These are phyloP conservation scores for Pythium pectinolyticum DNA, from an alignment of 352 stramenopile species.

Conservation along the genomic window DNA sequence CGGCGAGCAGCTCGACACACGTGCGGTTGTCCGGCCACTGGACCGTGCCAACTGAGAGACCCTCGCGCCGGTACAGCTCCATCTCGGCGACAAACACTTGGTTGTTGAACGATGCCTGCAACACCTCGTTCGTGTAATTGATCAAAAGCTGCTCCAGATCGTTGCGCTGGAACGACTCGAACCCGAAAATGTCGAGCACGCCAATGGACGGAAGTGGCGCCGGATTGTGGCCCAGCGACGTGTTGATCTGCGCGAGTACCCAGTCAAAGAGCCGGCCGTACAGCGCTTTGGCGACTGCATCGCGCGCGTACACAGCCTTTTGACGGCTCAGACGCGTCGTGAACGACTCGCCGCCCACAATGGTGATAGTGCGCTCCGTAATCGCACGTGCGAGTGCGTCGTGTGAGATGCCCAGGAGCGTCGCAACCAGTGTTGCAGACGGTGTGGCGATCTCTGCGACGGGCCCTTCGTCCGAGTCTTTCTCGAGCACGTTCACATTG, in stretches of 20 bases:
- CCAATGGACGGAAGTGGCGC: slow-evolving; percentile 85
- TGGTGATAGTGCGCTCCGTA: slow-evolving; percentile 85
- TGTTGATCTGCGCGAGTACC: slow-evolving; percentile 92
- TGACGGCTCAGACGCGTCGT: slow-evolving; percentile 79
- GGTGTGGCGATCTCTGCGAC: slow-evolving; percentile 73
- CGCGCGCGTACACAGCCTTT: slow-evolving; percentile 85
- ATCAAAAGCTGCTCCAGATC: slow-evolving; percentile 90
- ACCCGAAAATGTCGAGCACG: slow-evolving; percentile 91
- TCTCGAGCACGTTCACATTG: slow-evolving; percentile 94
- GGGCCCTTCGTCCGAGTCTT: slow-evolving; percentile 81
- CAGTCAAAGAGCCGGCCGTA: slow-evolving; percentile 93
- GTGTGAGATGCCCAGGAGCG: slow-evolving; percentile 70
- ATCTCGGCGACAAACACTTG: slow-evolving; percentile 90
- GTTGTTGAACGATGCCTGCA: slow-evolving; percentile 89
- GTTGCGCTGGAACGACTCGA: slow-evolving; percentile 90
- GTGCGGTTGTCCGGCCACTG: slow-evolving; percentile 91
- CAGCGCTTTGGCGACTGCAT: slow-evolving; percentile 93
- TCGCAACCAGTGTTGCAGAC: slow-evolving; percentile 50
- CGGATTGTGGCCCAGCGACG: slow-evolving; percentile 77
- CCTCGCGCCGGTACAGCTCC: slow-evolving; percentile 89
- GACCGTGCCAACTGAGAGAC: slow-evolving; percentile 88
- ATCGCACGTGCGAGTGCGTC: slow-evolving; percentile 76
- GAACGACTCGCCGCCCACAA: slow-evolving; percentile 81
- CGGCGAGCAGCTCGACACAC: slow-evolving; percentile 88
- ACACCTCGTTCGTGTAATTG: slow-evolving; percentile 90